Evolutionary conservation across 148 eudicot species (phyloP).

Genomic region (Camellia japonica): DNA sequence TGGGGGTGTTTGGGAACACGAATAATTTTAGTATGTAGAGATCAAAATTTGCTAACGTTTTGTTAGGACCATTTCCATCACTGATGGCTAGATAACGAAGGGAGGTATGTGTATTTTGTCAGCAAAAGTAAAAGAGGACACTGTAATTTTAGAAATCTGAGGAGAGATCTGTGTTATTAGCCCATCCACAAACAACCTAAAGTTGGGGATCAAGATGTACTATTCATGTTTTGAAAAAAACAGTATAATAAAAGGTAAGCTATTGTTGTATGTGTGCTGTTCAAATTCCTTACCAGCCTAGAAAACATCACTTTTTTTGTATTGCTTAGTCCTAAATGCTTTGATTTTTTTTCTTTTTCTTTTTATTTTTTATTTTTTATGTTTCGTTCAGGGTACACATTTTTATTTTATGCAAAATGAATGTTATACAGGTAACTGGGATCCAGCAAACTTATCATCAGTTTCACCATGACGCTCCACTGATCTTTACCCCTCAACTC

Average conservation of each 20-base stretch:
- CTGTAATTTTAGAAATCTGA: too few species aligned
- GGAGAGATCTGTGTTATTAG: too few species aligned
- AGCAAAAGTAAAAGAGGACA: too few species aligned
- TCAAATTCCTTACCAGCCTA: background rate
- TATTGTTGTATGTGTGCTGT: too few species aligned
- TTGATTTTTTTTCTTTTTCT: background rate
- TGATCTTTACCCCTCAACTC: conserved; percentile 67
- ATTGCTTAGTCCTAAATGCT: background rate
- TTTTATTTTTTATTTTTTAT: background rate
- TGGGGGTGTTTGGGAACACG: too few species aligned
- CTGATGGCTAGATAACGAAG: too few species aligned
- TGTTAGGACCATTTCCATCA: too few species aligned
- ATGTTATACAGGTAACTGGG: conserved; percentile 60
- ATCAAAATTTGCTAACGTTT: too few species aligned
- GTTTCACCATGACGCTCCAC: conserved; percentile 89
- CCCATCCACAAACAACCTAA: too few species aligned
- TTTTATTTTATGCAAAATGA: background rate
- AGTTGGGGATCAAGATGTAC: background rate
- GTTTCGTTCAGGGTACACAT: background rate
- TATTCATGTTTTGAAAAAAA: background rate
- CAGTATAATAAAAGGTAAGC: background rate
- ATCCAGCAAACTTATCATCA: conserved; percentile 83
- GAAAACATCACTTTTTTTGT: background rate
- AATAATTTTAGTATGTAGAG: too few species aligned
- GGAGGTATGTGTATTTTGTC: too few species aligned